Percentiles rank a stretch among this genome's conserved stretches.
phyloP scores from a whole-genome alignment of 139 green algal species.

The Micromonas commoda region DNA sequence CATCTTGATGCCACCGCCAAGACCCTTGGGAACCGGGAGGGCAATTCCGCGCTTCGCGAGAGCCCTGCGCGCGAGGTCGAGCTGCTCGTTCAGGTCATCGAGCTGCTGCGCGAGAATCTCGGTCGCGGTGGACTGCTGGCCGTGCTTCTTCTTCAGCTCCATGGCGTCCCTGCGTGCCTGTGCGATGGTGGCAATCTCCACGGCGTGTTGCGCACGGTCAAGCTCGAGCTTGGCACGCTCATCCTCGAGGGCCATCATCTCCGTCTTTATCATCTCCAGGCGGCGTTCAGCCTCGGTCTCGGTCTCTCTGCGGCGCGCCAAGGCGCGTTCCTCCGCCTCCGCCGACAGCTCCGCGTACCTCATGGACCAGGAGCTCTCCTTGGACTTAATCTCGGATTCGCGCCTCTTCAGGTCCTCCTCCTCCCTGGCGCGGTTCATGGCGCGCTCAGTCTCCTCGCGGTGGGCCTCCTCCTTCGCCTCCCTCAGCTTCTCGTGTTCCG shows the following conservation, averaged over 20 bases:
- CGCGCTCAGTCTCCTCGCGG: background rate
- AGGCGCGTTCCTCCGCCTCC: background rate
- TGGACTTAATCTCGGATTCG: background rate
- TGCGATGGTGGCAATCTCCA: too few relatives aligned
- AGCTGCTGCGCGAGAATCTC: background rate
- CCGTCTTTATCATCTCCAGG: background rate
- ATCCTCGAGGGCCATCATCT: background rate
- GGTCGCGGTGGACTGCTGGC: background rate
- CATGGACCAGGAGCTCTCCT: slow-evolving; percentile 1
- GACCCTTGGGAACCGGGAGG: background rate
- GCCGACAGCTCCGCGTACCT: background rate
- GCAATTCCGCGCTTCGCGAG: background rate
- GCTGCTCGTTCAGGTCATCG: background rate
- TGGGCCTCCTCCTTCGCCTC: background rate
- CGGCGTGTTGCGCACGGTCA: too few relatives aligned
- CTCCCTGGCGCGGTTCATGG: background rate
- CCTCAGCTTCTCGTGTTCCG: slow-evolving; percentile 18
- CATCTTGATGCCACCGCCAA: too few relatives aligned
- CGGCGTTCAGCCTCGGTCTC: background rate
- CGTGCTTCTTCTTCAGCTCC: background rate
- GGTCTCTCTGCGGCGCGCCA: too few relatives aligned
- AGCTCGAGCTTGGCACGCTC: background rate
- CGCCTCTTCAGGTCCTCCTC: background rate
- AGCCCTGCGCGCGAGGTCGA: background rate
- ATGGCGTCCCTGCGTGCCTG: too few relatives aligned